These are phyloP conservation scores for Puccinia triticina DNA, from an alignment of 1,284 basidiomycete genomes.

Conservation along the genomic window DNA sequence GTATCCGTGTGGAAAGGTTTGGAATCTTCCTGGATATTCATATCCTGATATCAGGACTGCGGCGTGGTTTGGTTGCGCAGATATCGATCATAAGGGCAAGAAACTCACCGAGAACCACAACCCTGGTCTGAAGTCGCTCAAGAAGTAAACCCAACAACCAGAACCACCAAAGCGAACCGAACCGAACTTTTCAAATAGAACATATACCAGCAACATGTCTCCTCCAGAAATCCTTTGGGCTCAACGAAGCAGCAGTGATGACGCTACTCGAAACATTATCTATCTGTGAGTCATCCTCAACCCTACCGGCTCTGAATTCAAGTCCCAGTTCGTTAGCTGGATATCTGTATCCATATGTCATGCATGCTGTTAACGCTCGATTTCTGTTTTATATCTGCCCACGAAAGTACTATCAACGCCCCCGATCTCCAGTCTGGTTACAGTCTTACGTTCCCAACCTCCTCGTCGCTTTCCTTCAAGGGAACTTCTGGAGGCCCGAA, in stretches of 20 bases:
- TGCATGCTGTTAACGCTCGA: not conserved
- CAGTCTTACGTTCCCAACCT: slow-evolving; percentile 31
- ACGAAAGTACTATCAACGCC: slow-evolving; percentile 37
- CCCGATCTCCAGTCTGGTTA: slow-evolving; percentile 42
- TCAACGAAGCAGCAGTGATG: slow-evolving; percentile 42
- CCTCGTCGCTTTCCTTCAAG: slow-evolving; percentile 39
- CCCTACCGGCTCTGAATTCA: not conserved
- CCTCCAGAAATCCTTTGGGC: slow-evolving; percentile 50
- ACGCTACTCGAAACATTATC: slow-evolving; percentile 27
- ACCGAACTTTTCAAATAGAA: not conserved
- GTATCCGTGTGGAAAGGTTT: too few relatives aligned
- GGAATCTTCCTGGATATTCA: too few relatives aligned
- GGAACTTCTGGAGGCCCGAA: slow-evolving; percentile 24
- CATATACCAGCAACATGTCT: not conserved
- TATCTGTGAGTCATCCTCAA: slow-evolving; percentile 30
- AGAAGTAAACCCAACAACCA: not conserved
- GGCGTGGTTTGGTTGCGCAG: too few relatives aligned
- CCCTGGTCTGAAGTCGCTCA: too few relatives aligned
- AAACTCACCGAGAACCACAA: too few relatives aligned
- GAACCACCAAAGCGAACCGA: not conserved
- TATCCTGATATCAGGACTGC: too few relatives aligned
- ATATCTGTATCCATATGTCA: not conserved
- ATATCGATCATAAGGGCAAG: too few relatives aligned
- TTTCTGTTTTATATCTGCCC: not conserved
- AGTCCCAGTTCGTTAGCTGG: not conserved